Conservation (phyloP, 2,329 filamentous ascomycete species). For the Aurifilum marmelostoma region DNA sequence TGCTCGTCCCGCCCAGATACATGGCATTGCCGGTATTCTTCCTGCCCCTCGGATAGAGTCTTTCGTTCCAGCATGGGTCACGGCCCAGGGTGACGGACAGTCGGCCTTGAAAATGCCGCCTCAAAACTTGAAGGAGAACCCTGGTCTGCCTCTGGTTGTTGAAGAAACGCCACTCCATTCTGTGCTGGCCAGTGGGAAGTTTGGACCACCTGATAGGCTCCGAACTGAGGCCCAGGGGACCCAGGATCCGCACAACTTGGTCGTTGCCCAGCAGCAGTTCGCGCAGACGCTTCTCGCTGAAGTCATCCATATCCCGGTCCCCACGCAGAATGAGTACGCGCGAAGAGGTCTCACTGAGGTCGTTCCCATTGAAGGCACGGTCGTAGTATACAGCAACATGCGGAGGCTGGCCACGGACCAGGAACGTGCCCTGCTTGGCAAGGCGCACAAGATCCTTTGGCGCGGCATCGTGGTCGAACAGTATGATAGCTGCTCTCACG, state of each 20-base stretch:
- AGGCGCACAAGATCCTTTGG: constrained; percentile 7
- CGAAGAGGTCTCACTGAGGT: background rate
- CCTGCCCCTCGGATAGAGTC: constrained; percentile 10
- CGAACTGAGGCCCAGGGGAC: constrained; percentile 6
- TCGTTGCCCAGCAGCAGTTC: background rate
- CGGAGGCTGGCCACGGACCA: background rate
- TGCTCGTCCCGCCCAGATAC: background rate
- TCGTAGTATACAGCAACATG: constrained; percentile 1
- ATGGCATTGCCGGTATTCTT: background rate
- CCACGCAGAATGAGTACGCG: constrained; percentile 11
- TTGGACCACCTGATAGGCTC: constrained; percentile 1
- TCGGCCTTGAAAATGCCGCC: constrained; percentile 1
- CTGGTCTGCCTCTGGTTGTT: constrained; percentile 7
- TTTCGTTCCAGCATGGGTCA: constrained; percentile 15
- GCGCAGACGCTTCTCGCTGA: constrained; percentile 1
- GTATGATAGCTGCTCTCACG: constrained; percentile 1
- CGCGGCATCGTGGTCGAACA: constrained; percentile 13
- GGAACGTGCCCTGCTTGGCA: constrained; percentile 4
- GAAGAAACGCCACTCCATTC: constrained; percentile 15
- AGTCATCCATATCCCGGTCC: background rate
- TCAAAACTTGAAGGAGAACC: constrained; percentile 1
- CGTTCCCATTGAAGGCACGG: background rate
- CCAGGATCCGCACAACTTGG: background rate
- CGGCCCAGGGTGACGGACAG: background rate
- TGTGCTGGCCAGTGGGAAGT: background rate